A percentile compares a stretch with the other conserved stretches of the same genome.
Conservation (phyloP, 2,329 filamentous ascomycete species). For the Cadophora luteo-olivacea region DNA sequence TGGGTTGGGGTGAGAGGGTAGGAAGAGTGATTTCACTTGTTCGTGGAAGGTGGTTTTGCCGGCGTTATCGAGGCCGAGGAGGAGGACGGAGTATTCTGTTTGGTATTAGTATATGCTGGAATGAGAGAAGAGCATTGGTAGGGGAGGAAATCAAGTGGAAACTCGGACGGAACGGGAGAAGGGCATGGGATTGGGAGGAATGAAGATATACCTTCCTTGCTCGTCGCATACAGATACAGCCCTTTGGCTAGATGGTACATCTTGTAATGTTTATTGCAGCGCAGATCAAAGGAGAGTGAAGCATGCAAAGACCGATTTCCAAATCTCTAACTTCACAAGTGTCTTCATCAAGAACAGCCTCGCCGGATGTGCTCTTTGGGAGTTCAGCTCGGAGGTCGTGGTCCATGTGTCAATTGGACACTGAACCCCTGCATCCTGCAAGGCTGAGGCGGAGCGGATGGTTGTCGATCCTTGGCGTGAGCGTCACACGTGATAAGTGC, state of each 20-base stretch:
- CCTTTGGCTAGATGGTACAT: slow-evolving; percentile 99
- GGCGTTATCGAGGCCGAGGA: slow-evolving; percentile 96
- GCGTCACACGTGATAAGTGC: slow-evolving; percentile 6
- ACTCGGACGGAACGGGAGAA: not conserved
- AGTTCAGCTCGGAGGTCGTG: not conserved
- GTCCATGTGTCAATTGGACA: slow-evolving; percentile 23
- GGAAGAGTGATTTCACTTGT: slow-evolving; percentile 90
- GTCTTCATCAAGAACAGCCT: slow-evolving; percentile 25
- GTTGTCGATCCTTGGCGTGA: slow-evolving; percentile 1
- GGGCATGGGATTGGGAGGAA: not conserved
- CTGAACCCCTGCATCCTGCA: slow-evolving; percentile 18
- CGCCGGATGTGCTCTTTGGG: not conserved
- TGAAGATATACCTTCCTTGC: slow-evolving; percentile 79
- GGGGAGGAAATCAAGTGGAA: not conserved
- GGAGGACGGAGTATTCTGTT: slow-evolving; percentile 94
- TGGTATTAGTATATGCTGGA: not conserved
- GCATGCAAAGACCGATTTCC: slow-evolving; percentile 17
- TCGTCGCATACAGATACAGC: slow-evolving; percentile 92
- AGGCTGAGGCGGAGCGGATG: slow-evolving; percentile 18
- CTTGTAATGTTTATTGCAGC: not conserved
- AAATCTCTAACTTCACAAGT: not conserved
- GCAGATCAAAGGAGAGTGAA: not conserved
- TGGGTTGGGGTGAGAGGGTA: slow-evolving; percentile 64
- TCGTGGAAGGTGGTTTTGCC: slow-evolving; percentile 98
- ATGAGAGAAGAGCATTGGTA: not conserved